Percentiles rank a stretch among this genome's conserved stretches.
These are phyloP conservation scores for Musa itinerans DNA, from an alignment of 176 grass and related monocot genomes.

Conservation along the genomic window DNA sequence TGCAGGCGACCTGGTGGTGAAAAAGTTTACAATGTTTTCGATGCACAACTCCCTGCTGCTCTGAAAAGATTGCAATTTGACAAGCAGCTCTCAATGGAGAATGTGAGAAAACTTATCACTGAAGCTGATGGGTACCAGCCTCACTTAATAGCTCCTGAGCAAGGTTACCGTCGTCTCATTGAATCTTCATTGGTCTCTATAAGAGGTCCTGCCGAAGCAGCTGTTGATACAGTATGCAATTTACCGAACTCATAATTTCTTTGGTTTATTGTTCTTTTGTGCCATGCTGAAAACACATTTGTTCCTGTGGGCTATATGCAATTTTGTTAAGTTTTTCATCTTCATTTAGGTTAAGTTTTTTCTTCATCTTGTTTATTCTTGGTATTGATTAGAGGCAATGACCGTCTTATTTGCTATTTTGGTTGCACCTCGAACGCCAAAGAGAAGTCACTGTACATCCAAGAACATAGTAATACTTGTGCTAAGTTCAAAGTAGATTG, in stretches of 20 bases:
- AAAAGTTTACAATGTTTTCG: conserved; percentile 13
- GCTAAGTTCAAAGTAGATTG: too few relatives aligned
- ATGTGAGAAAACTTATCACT: conserved; percentile 17
- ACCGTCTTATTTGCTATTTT: too few relatives aligned
- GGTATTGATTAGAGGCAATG: too few relatives aligned
- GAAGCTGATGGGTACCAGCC: conserved; percentile 18
- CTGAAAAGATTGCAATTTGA: conserved; percentile 18
- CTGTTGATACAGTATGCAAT: conserved; percentile 9
- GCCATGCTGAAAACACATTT: too few relatives aligned
- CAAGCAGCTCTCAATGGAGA: conserved; percentile 16
- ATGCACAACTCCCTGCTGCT: conserved; percentile 10
- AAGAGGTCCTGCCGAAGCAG: conserved; percentile 17
- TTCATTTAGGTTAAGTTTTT: too few relatives aligned
- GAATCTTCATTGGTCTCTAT: conserved; percentile 16
- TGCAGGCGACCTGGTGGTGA: conserved; percentile 15
- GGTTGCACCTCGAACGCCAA: too few relatives aligned
- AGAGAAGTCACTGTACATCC: too few relatives aligned
- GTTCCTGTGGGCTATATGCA: too few relatives aligned
- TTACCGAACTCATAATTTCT: not conserved
- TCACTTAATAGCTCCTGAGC: conserved; percentile 18
- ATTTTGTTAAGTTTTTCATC: too few relatives aligned
- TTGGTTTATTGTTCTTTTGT: too few relatives aligned
- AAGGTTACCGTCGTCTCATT: conserved; percentile 18
- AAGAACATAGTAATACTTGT: too few relatives aligned
- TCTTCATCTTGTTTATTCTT: too few relatives aligned